phyloP scores from a whole-genome alignment of 345 rosid species.

The Adansonia digitata region DNA sequence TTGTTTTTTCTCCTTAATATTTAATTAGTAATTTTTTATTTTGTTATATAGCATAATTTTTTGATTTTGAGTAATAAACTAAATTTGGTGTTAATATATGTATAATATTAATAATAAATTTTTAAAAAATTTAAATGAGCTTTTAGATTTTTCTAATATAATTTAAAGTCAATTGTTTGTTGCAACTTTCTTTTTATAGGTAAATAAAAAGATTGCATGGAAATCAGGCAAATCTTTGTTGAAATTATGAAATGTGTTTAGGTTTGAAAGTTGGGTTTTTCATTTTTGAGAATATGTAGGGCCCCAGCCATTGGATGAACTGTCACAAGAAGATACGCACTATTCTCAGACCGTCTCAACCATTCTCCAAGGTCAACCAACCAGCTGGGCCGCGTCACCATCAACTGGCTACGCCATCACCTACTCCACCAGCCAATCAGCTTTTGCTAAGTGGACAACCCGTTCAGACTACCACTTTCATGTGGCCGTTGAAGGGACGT shows the following conservation, averaged over 20 bases:
- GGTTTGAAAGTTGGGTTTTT: background rate
- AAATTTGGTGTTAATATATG: too few relatives aligned
- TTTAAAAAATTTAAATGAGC: too few relatives aligned
- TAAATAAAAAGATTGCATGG: too few relatives aligned
- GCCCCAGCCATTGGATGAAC: slow-evolving; percentile 37
- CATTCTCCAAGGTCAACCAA: slow-evolving; percentile 57
- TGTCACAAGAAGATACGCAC: slow-evolving; percentile 63
- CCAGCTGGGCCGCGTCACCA: slow-evolving; percentile 45
- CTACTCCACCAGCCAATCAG: slow-evolving; percentile 54
- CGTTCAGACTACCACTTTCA: slow-evolving; percentile 31
- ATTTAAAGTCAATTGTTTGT: too few relatives aligned
- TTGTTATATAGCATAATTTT: too few relatives aligned
- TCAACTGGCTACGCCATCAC: slow-evolving; percentile 25
- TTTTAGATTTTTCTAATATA: too few relatives aligned
- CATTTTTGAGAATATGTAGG: slow-evolving; percentile 21
- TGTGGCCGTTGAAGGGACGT: slow-evolving; percentile 33
- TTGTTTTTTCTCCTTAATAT: too few relatives aligned
- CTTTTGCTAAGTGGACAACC: slow-evolving; percentile 64
- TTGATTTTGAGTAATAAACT: too few relatives aligned
- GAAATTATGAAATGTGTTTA: background rate
- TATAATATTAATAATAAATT: too few relatives aligned
- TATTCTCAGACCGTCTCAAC: slow-evolving; percentile 92
- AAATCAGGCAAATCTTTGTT: too few relatives aligned
- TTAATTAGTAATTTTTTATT: too few relatives aligned
- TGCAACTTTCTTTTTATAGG: too few relatives aligned